A percentile compares a stretch with the other conserved stretches of the same genome.
phyloP scores from a whole-genome alignment of 1,284 basidiomycete species.

The Pseudozyma pruni region DNA sequence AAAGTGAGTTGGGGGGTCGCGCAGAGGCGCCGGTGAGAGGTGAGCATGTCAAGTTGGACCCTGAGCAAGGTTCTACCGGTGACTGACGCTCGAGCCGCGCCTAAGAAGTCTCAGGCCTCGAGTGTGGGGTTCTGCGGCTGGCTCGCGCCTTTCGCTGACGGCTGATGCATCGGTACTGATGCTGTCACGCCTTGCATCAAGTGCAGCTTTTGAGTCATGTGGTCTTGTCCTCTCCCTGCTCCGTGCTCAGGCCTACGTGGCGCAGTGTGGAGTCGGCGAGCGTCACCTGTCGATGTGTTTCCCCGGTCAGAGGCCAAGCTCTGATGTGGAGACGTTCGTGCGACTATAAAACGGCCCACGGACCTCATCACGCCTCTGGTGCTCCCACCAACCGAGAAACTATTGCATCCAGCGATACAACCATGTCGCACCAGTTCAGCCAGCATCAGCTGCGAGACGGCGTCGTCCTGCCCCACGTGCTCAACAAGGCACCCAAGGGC shows the following conservation, averaged over 20 bases:
- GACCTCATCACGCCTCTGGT: too few species aligned
- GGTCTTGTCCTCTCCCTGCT: not conserved
- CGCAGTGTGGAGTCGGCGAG: too few species aligned
- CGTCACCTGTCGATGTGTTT: too few species aligned
- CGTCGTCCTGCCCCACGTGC: constrained; percentile 49
- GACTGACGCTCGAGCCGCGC: not conserved
- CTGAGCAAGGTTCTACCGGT: not conserved
- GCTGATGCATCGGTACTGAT: not conserved
- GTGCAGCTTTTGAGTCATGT: constrained; percentile 6
- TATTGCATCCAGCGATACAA: too few species aligned
- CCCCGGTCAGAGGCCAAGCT: too few species aligned
- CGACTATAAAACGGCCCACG: too few species aligned
- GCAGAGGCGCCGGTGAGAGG: too few species aligned
- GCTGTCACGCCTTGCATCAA: not conserved
- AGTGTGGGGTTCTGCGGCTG: not conserved
- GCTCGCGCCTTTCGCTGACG: not conserved
- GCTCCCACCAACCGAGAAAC: not conserved
- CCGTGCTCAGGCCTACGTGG: too few species aligned
- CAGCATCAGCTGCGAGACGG: constrained; percentile 50
- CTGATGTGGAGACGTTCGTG: too few species aligned
- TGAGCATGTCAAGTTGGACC: too few species aligned
- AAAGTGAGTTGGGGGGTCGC: too few species aligned
- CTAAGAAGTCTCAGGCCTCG: not conserved
- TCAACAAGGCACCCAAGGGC: constrained; percentile 54
- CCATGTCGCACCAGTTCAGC: constrained; percentile 31